Evolutionary conservation across 108 stramenopile species (phyloP), one percentile per base, ranked within the genome.

Genomic region (Schizochytrium sp.): DNA sequence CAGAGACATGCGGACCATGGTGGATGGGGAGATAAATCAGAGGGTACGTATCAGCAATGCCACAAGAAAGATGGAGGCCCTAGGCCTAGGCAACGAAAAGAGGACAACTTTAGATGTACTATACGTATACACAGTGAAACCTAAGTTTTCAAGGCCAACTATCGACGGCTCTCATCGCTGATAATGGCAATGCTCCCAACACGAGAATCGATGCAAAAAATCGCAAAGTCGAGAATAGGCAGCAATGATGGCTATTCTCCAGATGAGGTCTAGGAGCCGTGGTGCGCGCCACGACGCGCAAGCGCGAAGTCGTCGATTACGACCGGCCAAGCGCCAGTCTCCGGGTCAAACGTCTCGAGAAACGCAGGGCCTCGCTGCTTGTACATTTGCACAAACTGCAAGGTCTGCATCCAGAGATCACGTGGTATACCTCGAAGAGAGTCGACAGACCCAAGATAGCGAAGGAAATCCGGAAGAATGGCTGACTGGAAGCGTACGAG

Each of bases 291-390:
- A 10, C 41, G 25, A 23, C 25, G 63, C 18, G 63, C 41, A 23
- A 18, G 8, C 10, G 25, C 63, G 5, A 69, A 83, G 25, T 83
- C 76, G 51, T 83, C 76, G 48, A 83, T 83, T 6, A 83, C 23
- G n/a, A 83, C 45, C 18, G 76, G 76, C 76, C 76, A 83, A 12
- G 76, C 76, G 76, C 76, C 76, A 53, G 76, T 83, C 0, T 83
- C 76, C 3, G 76, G 51, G 51, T 83, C 76, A 69, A 69, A 69
- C 43, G 45, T 23, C 76, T 83, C 76, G 16, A 53, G 25, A 12
- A 83, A 83, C 43, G 76, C 45, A 23, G 25, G 34, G 41, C 63
- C 63, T 8, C 6, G 10, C 41, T 69, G 63, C 76, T 53, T 55
- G 51, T 25, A 23, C 45, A 53, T 28, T 53, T 34, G 44, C 6